These are phyloP conservation scores for Lithospermum erythrorhizon DNA, from an alignment of 257 asterid genomes.

Conservation along the genomic window DNA sequence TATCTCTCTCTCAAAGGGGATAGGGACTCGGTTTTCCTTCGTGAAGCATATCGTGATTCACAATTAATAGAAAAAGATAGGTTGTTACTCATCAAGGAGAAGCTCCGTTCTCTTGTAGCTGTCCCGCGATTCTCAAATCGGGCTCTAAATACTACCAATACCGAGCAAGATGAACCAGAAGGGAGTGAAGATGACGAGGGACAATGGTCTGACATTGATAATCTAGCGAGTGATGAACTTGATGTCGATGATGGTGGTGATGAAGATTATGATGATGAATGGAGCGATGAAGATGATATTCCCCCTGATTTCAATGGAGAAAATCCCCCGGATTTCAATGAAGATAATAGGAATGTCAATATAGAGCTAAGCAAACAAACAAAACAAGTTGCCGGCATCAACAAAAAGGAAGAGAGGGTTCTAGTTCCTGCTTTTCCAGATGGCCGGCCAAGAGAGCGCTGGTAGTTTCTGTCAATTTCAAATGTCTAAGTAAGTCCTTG, in stretches of 20 bases:
- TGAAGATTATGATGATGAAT: conserved; percentile 38
- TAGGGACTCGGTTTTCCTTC: conserved; percentile 89
- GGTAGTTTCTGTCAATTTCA: conserved; percentile 27
- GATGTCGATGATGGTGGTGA: conserved; percentile 29
- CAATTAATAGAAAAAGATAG: conserved; percentile 72
- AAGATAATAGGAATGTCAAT: conserved; percentile 22
- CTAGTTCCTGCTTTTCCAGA: conserved; percentile 65
- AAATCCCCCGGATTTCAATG: conserved; percentile 48
- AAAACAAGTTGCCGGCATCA: conserved; percentile 31
- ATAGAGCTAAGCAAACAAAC: conserved; percentile 24
- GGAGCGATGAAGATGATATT: conserved; percentile 59
- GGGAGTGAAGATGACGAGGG: conserved; percentile 38
- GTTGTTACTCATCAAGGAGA: conserved; percentile 88
- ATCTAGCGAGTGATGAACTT: conserved; percentile 35
- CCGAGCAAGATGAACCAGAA: conserved; percentile 26
- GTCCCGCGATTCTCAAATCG: conserved; percentile 46
- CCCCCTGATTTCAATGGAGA: conserved; percentile 60
- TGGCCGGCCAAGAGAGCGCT: conserved; percentile 86
- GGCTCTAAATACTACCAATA: conserved; percentile 18
- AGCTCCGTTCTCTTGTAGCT: conserved; percentile 74
- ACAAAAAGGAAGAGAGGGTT: conserved; percentile 32
- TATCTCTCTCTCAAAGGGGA: conserved; percentile 89
- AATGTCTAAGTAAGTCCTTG: not conserved
- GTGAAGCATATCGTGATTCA: conserved; percentile 88
- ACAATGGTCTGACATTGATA: conserved; percentile 61